Percentiles rank a stretch among this genome's conserved stretches.
Conservation (phyloP, 495 filamentous ascomycete genomes). For the Aspergillus taichungensis region DNA sequence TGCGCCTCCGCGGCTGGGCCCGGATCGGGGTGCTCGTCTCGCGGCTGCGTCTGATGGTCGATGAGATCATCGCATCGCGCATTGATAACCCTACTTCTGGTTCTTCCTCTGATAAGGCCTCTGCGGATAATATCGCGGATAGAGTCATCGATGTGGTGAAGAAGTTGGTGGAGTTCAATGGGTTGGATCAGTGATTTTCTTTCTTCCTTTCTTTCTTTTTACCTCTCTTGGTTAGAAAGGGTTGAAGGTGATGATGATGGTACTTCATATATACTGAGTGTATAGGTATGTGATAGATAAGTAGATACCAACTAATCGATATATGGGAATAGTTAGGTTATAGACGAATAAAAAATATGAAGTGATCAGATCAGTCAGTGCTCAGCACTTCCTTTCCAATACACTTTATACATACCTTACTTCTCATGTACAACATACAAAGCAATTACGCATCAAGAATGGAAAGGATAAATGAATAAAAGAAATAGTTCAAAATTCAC, state of each 20-base stretch:
- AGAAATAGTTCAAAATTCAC: neutral
- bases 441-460: neutral
- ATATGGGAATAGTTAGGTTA: too few relatives aligned
- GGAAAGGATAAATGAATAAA: slow-evolving; percentile 3
- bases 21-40: slow-evolving; percentile 86
- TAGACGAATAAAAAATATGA: too few relatives aligned
- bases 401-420: too few relatives aligned
- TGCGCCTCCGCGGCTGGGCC: slow-evolving; percentile 86
- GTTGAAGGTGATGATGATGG: too few relatives aligned
- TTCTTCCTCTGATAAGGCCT: slow-evolving; percentile 13
- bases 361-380: too few relatives aligned
- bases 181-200: slow-evolving; percentile 55
- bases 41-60: slow-evolving; percentile 74
- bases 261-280: too few relatives aligned
- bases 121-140: slow-evolving; percentile 27
- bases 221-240: neutral
- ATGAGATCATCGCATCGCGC: slow-evolving; percentile 66
- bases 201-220: slow-evolving; percentile 1
- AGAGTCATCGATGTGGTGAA: slow-evolving; percentile 70
- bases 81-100: slow-evolving; percentile 62
- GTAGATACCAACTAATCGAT: too few relatives aligned
- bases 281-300: too few relatives aligned
- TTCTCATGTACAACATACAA: too few relatives aligned
- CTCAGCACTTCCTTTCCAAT: too few relatives aligned
- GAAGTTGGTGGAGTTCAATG: slow-evolving; percentile 77